A percentile compares a stretch with the other conserved stretches of the same genome.
Conservation (phyloP, 306 rosid species). For the Glycine tomentella region DNA sequence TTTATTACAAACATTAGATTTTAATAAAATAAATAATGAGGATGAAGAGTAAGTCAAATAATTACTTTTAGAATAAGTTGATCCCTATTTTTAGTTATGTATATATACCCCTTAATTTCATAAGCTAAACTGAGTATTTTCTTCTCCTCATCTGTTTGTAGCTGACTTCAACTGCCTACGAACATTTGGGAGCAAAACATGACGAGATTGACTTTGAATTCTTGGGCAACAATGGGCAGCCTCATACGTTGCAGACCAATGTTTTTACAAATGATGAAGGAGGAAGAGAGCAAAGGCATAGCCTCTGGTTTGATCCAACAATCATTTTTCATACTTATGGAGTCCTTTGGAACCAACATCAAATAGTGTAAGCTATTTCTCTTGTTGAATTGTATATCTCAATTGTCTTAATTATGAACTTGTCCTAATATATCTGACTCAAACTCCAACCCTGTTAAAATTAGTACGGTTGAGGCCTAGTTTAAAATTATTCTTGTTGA, state of each 20-base stretch:
- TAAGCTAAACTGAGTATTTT: neutral
- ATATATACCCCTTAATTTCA: neutral
- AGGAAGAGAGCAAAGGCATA: constrained; percentile 49
- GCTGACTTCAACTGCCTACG: constrained; percentile 39
- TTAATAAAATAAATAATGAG: too few species aligned
- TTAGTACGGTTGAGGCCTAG: too few species aligned
- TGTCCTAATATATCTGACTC: too few species aligned
- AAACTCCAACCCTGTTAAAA: too few species aligned
- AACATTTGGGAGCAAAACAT: constrained; percentile 26
- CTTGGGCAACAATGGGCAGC: constrained; percentile 46
- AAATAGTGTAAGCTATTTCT: constrained; percentile 42
- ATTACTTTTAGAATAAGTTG: too few species aligned
- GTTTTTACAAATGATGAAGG: constrained; percentile 45
- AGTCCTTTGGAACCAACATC: constrained; percentile 51
- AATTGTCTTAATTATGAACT: too few species aligned
- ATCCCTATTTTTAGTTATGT: too few species aligned
- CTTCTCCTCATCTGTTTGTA: neutral
- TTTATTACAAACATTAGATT: too few species aligned
- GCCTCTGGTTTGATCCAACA: constrained; percentile 53
- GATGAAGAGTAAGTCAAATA: too few species aligned
- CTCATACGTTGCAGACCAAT: constrained; percentile 44
- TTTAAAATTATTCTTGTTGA: too few species aligned
- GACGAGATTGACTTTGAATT: constrained; percentile 53
- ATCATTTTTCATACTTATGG: constrained; percentile 45
- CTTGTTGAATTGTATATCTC: too few species aligned